Conservation (phyloP, 257 asterid species). For the Fraxinus quadrangulata region DNA sequence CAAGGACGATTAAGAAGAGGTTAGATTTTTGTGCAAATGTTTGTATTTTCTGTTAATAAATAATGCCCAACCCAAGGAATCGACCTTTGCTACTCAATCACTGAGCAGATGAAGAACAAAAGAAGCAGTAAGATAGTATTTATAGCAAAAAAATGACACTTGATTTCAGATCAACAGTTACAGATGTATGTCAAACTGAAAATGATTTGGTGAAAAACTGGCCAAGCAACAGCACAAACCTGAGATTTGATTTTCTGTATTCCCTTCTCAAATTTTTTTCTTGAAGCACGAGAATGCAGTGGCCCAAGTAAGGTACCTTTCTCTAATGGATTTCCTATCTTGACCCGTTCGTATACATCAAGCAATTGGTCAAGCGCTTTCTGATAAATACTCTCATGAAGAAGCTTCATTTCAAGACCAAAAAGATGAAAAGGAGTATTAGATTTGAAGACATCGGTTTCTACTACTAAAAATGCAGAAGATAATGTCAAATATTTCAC, state of each 20-base stretch:
- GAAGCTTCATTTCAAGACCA: constrained; percentile 55
- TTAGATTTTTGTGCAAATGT: not conserved
- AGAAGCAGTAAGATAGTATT: too few relatives aligned
- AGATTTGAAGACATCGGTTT: constrained; percentile 11
- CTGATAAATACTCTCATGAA: constrained; percentile 80
- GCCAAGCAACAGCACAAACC: constrained; percentile 41
- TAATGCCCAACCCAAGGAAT: not conserved
- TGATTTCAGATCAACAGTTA: not conserved
- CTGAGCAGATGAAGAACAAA: not conserved
- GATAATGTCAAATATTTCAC: constrained; percentile 10
- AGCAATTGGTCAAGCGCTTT: constrained; percentile 71
- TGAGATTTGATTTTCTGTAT: constrained; percentile 63
- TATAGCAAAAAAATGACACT: not conserved
- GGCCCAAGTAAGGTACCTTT: constrained; percentile 93
- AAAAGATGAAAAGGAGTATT: not conserved
- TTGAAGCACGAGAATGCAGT: constrained; percentile 70
- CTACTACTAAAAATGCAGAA: constrained; percentile 7
- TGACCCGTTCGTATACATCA: constrained; percentile 85
- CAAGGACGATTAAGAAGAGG: not conserved
- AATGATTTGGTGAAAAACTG: constrained; percentile 6
- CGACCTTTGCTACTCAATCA: not conserved
- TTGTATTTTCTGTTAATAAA: not conserved
- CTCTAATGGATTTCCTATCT: constrained; percentile 90
- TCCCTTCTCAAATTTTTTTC: constrained; percentile 79
- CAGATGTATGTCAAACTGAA: not conserved